Percentiles rank a stretch among this genome's conserved stretches.
These are phyloP conservation scores for Pythium coloratum DNA, from an alignment of 352 stramenopile species.

Conservation along the genomic window DNA sequence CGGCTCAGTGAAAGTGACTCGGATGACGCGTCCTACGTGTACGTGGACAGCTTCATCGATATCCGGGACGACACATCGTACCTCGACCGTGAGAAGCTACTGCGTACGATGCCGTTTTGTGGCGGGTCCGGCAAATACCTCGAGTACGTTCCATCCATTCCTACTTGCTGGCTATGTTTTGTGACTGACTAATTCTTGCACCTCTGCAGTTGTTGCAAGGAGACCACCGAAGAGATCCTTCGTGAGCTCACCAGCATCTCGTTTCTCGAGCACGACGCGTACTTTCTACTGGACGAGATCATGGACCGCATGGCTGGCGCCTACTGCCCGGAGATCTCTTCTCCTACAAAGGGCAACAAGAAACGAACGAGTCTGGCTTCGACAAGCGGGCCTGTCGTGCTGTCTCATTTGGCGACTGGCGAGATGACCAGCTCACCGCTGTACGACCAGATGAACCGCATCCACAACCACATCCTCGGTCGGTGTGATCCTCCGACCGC, in stretches of 20 bases:
- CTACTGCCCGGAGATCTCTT: constrained; percentile 47
- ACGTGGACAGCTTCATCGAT: constrained; percentile 69
- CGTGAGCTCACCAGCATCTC: constrained; percentile 41
- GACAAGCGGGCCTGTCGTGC: not conserved
- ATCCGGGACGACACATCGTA: constrained; percentile 35
- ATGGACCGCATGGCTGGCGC: constrained; percentile 77
- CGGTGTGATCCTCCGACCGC: constrained; percentile 65
- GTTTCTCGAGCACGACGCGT: constrained; percentile 72
- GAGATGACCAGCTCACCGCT: constrained; percentile 48
- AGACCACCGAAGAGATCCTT: constrained; percentile 54
- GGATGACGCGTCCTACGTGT: constrained; percentile 68
- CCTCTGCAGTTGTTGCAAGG: constrained; percentile 45
- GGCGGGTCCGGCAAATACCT: constrained; percentile 43
- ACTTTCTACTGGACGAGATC: constrained; percentile 60
- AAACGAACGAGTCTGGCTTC: constrained; percentile 13
- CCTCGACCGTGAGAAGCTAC: constrained; percentile 38
- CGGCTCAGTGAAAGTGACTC: constrained; percentile 37
- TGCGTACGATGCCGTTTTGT: constrained; percentile 49
- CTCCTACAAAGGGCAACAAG: not conserved
- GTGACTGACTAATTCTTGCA: too few species aligned
- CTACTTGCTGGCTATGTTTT: too few species aligned
- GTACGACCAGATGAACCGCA: constrained; percentile 75
- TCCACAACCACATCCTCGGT: constrained; percentile 63
- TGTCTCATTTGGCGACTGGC: constrained; percentile 3
- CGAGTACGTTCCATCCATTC: constrained; percentile 39